Evolutionary conservation across 306 rosid genomes (phyloP).

Genomic region (Inga leiocalycina): DNA sequence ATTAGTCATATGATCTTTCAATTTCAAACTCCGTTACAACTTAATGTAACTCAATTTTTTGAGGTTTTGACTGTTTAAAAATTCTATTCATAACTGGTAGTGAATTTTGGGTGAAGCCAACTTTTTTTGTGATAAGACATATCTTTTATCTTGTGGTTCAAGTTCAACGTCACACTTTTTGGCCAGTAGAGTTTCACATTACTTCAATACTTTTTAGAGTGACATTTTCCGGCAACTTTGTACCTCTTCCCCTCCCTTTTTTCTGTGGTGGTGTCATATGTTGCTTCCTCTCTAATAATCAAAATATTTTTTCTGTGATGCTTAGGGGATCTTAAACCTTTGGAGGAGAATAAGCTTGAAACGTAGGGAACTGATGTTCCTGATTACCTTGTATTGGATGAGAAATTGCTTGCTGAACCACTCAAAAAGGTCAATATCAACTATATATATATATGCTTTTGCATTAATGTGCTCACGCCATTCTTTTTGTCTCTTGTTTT

Average conservation of each 20-base stretch:
- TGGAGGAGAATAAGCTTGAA: constrained; percentile 36
- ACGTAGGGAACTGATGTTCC: constrained; percentile 42
- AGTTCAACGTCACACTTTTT: background rate
- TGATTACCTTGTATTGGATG: constrained; percentile 35
- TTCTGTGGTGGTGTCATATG: background rate
- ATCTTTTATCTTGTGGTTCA: background rate
- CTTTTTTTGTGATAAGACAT: background rate
- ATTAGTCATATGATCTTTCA: too few species aligned
- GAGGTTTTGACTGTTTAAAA: too few species aligned
- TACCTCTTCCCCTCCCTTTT: background rate
- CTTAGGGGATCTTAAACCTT: constrained; percentile 18
- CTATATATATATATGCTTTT: background rate
- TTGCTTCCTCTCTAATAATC: background rate
- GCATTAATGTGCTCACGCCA: background rate
- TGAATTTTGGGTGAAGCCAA: too few species aligned
- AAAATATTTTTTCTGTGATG: background rate
- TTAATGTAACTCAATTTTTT: too few species aligned
- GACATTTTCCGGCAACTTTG: background rate
- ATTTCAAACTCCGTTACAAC: too few species aligned
- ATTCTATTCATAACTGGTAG: too few species aligned
- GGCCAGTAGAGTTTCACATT: too few species aligned
- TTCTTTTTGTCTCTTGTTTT: background rate
- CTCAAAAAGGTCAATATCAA: constrained; percentile 33
- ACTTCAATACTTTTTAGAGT: too few species aligned
- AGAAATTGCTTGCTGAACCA: constrained; percentile 33